These are phyloP conservation scores for Talaromyces sp. DNA, from an alignment of 2,329 filamentous ascomycete genomes.

Conservation along the genomic window DNA sequence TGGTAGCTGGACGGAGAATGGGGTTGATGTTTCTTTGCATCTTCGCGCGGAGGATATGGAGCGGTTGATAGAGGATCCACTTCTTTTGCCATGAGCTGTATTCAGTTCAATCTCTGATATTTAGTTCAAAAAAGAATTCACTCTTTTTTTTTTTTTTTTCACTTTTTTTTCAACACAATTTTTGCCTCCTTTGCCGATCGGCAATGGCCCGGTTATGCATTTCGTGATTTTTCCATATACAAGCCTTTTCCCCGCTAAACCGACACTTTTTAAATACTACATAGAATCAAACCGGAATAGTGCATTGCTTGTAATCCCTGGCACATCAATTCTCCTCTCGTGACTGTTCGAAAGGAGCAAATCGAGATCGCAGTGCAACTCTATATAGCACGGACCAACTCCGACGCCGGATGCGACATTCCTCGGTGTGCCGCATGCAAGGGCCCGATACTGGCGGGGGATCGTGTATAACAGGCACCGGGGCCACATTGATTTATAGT, in stretches of 20 bases:
- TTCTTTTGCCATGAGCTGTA: slow-evolving; percentile 11
- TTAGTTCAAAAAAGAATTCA: background rate
- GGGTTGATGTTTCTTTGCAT: slow-evolving; percentile 25
- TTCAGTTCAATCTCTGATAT: background rate
- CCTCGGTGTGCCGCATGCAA: background rate
- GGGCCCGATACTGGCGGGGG: background rate
- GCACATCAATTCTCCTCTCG: background rate
- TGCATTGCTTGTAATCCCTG: background rate
- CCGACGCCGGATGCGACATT: background rate
- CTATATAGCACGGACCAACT: background rate
- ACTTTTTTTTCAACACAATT: too few species aligned
- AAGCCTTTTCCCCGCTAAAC: too few species aligned
- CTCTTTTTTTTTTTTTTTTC: too few species aligned
- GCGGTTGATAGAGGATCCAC: slow-evolving; percentile 22
- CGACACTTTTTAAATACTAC: too few species aligned
- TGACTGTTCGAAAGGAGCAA: background rate
- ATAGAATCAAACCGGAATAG: background rate
- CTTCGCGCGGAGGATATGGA: slow-evolving; percentile 24
- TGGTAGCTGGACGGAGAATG: slow-evolving; percentile 19
- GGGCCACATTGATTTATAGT: too few species aligned
- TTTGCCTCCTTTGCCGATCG: too few species aligned
- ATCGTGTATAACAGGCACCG: too few species aligned
- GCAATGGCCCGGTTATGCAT: too few species aligned
- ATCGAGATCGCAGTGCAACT: background rate
- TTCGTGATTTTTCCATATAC: too few species aligned